Evolutionary conservation across 208 protist genomes (phyloP), one percentile per base, ranked within the genome.

Genomic region (Leishmania arabica): DNA sequence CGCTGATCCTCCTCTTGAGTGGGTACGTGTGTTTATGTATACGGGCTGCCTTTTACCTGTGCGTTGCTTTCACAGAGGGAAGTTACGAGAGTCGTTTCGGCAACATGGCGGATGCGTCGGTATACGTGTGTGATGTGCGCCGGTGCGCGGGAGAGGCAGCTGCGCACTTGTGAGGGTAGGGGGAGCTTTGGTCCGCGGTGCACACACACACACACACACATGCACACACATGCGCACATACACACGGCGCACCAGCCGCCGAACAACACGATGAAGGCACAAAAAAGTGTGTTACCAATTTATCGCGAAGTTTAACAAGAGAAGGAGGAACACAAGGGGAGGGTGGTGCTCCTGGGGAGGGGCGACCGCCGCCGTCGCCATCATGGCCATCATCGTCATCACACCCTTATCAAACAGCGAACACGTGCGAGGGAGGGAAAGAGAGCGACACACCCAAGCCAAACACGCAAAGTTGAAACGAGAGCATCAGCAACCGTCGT

Each of bases 281-380:
- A 27, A n/a, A 60, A 60, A 58, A 37, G 37, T 17, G 31, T 13
- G 19, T 58, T 76, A 58, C 49, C 19, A 62, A 45, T n/a, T 76
- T 76, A 76, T 58, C 71, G 71, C 51, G 51, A 51, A 76, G n/a
- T 24, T 76, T 75, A 75, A 75, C 49, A 60, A 13, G n/a, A 8
- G 71, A 45, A 60, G 34, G n/a, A 42, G 8, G 11, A 60, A 34
- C 19, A 42, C 34, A n/a, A 49, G 6, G 27, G 68, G 42, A 53
- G 24, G 42, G 40, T 17, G 24, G 19, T 53, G 27, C 9, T 37
- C n/a, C 8, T 49, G 42, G 45, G n/a, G 69, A 53, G 69, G 24
- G 69, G 69, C 45, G 42, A 73, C 69, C n/a, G 45, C 27, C 69
- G 1, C 24, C 17, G 21, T 17, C 37, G 8, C 37, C 66, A 45